Conservation (phyloP, 495 filamentous ascomycete species). For the Oidiodendron maius region DNA sequence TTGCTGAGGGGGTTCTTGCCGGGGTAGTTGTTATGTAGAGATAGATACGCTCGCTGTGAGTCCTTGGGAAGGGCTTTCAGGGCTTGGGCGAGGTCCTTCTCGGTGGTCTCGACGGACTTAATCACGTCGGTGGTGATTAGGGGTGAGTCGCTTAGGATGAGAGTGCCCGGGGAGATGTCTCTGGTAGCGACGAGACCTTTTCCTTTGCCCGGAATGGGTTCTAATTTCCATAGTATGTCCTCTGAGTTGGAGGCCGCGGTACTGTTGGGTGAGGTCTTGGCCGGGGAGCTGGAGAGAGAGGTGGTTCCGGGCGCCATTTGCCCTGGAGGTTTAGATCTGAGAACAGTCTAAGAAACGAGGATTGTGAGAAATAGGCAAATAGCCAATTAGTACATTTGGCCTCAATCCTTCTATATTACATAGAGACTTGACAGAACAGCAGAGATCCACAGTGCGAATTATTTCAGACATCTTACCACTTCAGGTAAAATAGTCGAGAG, state of each 20-base stretch:
- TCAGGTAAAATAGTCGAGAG: constrained; percentile 18
- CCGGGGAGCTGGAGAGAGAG: not conserved
- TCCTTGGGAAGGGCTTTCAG: constrained; percentile 28
- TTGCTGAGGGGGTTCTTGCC: constrained; percentile 26
- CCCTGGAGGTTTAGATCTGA: not conserved
- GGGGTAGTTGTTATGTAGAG: constrained; percentile 37
- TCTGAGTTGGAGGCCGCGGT: not conserved
- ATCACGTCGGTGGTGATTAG: constrained; percentile 29
- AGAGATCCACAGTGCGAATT: not conserved
- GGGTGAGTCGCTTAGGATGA: constrained; percentile 33
- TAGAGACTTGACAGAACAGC: no score
- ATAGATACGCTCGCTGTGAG: constrained; percentile 34
- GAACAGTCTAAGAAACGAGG: not conserved
- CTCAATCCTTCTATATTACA: no score
- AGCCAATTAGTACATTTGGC: not conserved
- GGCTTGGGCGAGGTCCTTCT: constrained; percentile 24
- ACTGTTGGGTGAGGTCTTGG: not conserved
- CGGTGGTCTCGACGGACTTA: constrained; percentile 19
- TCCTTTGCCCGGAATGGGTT: constrained; percentile 31
- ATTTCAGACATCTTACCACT: constrained; percentile 10
- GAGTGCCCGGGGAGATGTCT: constrained; percentile 33
- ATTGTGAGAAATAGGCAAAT: not conserved
- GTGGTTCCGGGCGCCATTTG: not conserved
- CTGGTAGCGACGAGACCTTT: constrained; percentile 30
- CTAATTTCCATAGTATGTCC: constrained; percentile 25